Conservation (phyloP, 2,329 filamentous ascomycete genomes). For the Penicillium sp. region DNA sequence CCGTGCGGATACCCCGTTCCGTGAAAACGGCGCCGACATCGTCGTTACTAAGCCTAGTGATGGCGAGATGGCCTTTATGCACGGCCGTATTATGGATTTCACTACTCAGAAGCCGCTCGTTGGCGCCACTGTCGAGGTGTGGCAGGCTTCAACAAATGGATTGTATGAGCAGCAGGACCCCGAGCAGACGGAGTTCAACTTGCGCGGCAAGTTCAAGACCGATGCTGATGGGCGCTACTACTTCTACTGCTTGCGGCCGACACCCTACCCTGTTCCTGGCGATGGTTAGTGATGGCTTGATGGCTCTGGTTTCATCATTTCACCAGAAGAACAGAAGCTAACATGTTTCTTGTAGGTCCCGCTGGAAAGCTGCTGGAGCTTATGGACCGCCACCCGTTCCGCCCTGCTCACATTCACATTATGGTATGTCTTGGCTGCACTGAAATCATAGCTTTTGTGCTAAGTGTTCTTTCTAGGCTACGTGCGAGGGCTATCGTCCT, state of each 20-base stretch:
- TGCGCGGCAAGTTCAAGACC: constrained; percentile 71
- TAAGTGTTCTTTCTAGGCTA: constrained; percentile 41
- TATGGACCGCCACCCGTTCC: constrained; percentile 61
- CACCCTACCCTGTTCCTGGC: constrained; percentile 56
- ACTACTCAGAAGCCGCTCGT: constrained; percentile 64
- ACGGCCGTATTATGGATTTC: constrained; percentile 61
- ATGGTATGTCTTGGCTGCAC: constrained; percentile 45
- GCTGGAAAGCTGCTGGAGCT: constrained; percentile 59
- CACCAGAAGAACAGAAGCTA: background rate
- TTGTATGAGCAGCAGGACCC: constrained; percentile 72
- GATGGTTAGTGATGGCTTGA: constrained; percentile 45
- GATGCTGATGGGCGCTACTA: constrained; percentile 64
- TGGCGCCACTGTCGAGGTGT: constrained; percentile 70
- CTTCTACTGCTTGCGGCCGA: constrained; percentile 62
- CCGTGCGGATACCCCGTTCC: constrained; percentile 68
- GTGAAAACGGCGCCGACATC: constrained; percentile 70
- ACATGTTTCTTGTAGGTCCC: constrained; percentile 43
- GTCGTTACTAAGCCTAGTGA: constrained; percentile 50
- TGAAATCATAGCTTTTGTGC: background rate
- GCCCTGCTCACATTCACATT: constrained; percentile 65
- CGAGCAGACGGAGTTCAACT: constrained; percentile 69
- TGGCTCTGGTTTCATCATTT: too few species aligned
- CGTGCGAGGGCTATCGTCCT: constrained; percentile 61
- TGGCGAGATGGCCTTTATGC: constrained; percentile 62
- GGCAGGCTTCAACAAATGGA: constrained; percentile 76